phyloP scores from a whole-genome alignment of 2,329 filamentous ascomycete genomes.

The Stagonosporopsis cucurbitacearum region DNA sequence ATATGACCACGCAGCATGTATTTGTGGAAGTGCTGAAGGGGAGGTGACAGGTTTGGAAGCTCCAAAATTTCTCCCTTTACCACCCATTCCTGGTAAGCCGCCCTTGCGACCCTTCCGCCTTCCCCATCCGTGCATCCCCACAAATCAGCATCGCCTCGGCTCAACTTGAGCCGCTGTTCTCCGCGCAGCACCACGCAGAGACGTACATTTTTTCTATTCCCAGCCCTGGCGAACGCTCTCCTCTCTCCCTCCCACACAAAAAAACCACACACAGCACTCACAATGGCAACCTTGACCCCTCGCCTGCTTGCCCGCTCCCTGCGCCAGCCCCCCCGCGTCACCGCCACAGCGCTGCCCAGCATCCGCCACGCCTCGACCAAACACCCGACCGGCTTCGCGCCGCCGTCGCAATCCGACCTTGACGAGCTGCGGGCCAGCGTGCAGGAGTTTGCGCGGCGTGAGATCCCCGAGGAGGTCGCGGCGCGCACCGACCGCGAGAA shows the following conservation, averaged over 20 bases:
- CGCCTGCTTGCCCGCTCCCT: constrained; percentile 50
- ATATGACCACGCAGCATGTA: no score
- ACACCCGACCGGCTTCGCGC: constrained; percentile 70
- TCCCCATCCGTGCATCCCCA: constrained; percentile 29
- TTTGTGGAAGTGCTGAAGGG: no score
- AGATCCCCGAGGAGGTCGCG: constrained; percentile 84
- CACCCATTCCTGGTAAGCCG: neutral
- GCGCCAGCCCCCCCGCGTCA: constrained; percentile 37
- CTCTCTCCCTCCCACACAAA: constrained; percentile 8
- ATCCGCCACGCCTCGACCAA: constrained; percentile 67
- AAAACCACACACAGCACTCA: constrained; percentile 9
- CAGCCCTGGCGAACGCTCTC: neutral
- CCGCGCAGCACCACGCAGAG: constrained; percentile 18
- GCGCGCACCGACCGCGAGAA: constrained; percentile 83
- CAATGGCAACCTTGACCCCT: constrained; percentile 44
- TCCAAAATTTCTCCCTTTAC: neutral
- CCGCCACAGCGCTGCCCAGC: constrained; percentile 23
- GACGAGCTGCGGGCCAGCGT: constrained; percentile 82
- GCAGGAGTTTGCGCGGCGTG: constrained; percentile 84
- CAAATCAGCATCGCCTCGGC: constrained; percentile 29
- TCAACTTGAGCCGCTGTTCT: constrained; percentile 31
- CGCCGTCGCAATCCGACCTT: constrained; percentile 75
- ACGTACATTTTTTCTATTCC: constrained; percentile 16
- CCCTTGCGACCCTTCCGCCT: constrained; percentile 12
- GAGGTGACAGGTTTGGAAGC: no score